Conservation (phyloP, 2,329 filamentous ascomycete genomes). For the Diaporthe caulivora region DNA sequence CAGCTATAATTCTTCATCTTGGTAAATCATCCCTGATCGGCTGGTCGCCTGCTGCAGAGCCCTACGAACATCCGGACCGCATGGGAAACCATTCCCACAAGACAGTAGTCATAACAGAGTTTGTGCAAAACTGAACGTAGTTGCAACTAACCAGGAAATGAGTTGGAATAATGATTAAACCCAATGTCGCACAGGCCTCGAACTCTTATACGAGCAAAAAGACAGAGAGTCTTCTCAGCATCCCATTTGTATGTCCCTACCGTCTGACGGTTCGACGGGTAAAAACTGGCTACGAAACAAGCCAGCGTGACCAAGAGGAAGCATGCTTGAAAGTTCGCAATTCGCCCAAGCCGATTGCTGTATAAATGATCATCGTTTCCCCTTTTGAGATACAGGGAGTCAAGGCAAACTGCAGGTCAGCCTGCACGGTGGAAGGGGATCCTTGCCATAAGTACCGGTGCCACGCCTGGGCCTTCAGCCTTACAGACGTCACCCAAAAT, state of each 20-base stretch:
- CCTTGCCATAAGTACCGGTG: constrained; percentile 20
- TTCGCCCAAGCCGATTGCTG: background rate
- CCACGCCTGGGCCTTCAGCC: constrained; percentile 31
- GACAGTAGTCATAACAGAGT: too few species aligned
- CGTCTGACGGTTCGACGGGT: background rate
- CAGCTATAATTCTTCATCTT: background rate
- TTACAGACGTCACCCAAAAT: constrained; percentile 34
- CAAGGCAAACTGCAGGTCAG: background rate
- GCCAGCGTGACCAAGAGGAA: too few species aligned
- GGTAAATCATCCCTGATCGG: background rate
- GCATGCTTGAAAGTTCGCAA: background rate
- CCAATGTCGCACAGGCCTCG: background rate
- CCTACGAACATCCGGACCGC: background rate
- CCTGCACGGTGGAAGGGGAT: background rate
- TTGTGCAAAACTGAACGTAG: background rate
- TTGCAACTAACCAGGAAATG: background rate
- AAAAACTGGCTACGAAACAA: background rate
- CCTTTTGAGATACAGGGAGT: background rate
- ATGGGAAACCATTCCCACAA: background rate
- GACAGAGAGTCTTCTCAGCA: background rate
- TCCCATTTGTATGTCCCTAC: background rate
- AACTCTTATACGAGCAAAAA: background rate
- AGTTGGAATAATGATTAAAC: background rate
- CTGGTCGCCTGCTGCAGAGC: too few species aligned
- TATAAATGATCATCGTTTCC: background rate